These are phyloP conservation scores for Chlorencoelia australis DNA, from an alignment of 2,329 filamentous ascomycete species.

Conservation along the genomic window DNA sequence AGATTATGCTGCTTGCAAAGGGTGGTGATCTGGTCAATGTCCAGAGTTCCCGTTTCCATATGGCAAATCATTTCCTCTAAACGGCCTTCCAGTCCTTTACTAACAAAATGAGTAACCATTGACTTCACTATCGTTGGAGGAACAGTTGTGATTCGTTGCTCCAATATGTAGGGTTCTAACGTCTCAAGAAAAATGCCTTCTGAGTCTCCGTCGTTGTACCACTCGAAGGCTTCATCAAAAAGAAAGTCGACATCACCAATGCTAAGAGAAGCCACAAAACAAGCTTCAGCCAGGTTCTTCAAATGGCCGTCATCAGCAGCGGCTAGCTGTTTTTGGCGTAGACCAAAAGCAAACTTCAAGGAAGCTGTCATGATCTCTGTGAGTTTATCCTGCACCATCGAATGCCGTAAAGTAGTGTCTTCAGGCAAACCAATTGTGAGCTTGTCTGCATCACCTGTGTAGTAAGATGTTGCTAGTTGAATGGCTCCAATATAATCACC, in stretches of 20 bases:
- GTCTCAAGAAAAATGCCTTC: conserved; percentile 76
- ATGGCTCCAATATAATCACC: conserved; percentile 95
- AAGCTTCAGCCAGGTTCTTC: conserved; percentile 69
- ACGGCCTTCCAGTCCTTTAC: conserved; percentile 61
- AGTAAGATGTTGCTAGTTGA: conserved; percentile 82
- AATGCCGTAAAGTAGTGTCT: conserved; percentile 63
- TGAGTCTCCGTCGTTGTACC: conserved; percentile 68
- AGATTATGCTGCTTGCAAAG: conserved; percentile 86
- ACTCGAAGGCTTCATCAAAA: conserved; percentile 84
- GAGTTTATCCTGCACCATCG: conserved; percentile 78
- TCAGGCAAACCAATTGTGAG: conserved; percentile 89
- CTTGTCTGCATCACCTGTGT: conserved; percentile 83
- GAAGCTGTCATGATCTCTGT: conserved; percentile 91
- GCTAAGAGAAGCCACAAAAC: conserved; percentile 72
- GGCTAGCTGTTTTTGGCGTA: conserved; percentile 41
- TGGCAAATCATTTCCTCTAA: conserved; percentile 93
- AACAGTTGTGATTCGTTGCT: conserved; percentile 61
- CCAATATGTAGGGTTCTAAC: conserved; percentile 79
- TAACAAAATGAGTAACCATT: conserved; percentile 71
- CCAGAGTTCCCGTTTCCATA: conserved; percentile 81
- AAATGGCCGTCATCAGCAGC: conserved; percentile 41
- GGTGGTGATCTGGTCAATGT: conserved; percentile 84
- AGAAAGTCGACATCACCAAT: conserved; percentile 74
- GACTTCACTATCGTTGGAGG: conserved; percentile 81
- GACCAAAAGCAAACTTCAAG: conserved; percentile 75